Percentiles rank a stretch among this genome's conserved stretches.
Conservation (phyloP, 83 land plant species). For the Diphasiastrum complanatum region DNA sequence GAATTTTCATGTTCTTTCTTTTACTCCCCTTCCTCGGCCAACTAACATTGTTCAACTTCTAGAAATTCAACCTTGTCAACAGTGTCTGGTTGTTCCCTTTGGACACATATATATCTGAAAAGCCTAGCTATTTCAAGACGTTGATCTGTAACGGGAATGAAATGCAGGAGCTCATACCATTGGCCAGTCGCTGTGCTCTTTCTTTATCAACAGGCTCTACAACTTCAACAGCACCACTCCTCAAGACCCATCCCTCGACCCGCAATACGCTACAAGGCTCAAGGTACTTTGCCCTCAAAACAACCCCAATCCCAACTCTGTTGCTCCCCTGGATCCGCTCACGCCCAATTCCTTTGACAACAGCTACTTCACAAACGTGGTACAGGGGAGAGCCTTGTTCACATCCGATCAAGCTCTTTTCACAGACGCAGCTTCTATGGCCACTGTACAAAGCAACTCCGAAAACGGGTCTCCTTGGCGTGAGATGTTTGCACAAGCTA, state of each 20-base stretch:
- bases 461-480: slow-evolving; percentile 8
- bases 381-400: slow-evolving; percentile 18
- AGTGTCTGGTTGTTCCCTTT: no score
- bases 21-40: no score
- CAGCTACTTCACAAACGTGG: slow-evolving; percentile 20
- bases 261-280: neutral
- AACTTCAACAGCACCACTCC: neutral
- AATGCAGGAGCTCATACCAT: neutral
- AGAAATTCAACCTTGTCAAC: no score
- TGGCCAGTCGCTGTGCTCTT: neutral
- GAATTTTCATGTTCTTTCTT: no score
- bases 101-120: no score
- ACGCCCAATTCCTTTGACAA: slow-evolving; percentile 28
- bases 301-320: neutral
- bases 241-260: neutral
- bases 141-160: no score
- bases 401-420: slow-evolving; percentile 36
- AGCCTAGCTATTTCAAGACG: no score
- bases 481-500: slow-evolving; percentile 28
- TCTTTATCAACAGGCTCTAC: neutral
- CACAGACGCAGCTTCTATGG: slow-evolving; percentile 2
- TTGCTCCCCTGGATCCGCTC: neutral
- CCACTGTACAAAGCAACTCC: slow-evolving; percentile 14
- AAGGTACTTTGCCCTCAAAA: neutral
- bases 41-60: no score